Percentiles rank a stretch among this genome's conserved stretches.
Evolutionary conservation across 2,329 filamentous ascomycete genomes (phyloP).

Genomic region (Penicillium sp.): DNA sequence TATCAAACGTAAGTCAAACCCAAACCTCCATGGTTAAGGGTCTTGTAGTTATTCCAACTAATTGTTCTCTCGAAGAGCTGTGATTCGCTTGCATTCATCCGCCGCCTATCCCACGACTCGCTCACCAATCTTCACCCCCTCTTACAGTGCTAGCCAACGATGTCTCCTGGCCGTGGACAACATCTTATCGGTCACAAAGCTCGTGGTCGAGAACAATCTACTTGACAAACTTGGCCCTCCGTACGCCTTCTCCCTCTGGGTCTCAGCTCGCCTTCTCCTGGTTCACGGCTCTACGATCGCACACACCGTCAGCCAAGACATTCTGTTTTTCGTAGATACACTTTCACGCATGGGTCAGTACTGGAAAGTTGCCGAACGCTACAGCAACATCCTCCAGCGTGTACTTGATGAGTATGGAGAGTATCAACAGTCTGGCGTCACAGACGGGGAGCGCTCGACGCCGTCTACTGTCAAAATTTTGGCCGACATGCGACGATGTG

Average conservation of each 20-base stretch:
- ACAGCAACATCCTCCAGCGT: slow-evolving; percentile 70
- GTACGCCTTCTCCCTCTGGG: slow-evolving; percentile 90
- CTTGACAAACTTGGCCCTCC: slow-evolving; percentile 78
- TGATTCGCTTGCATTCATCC: slow-evolving; percentile 85
- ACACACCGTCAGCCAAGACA: slow-evolving; percentile 71
- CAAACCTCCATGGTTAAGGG: not conserved
- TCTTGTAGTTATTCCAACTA: slow-evolving; percentile 16
- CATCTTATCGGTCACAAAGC: slow-evolving; percentile 70
- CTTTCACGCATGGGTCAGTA: slow-evolving; percentile 72
- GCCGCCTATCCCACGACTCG: slow-evolving; percentile 86
- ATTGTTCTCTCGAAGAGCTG: slow-evolving; percentile 47
- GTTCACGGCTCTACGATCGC: slow-evolving; percentile 89
- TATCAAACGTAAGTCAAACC: slow-evolving; percentile 64
- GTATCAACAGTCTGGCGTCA: slow-evolving; percentile 56
- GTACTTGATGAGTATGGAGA: slow-evolving; percentile 83
- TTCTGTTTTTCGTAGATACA: slow-evolving; percentile 74
- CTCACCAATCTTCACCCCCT: slow-evolving; percentile 83
- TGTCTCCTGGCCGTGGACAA: slow-evolving; percentile 79
- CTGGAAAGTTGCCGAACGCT: slow-evolving; percentile 81
- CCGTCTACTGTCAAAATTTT: slow-evolving; percentile 80
- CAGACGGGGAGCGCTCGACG: slow-evolving; percentile 65
- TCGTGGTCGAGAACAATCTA: slow-evolving; percentile 68
- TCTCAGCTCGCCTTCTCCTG: slow-evolving; percentile 76
- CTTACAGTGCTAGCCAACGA: slow-evolving; percentile 75
- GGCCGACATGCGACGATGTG: slow-evolving; percentile 84